Conservation (phyloP, 1,284 basidiomycete genomes). For the Cystobasidium slooffiae region DNA sequence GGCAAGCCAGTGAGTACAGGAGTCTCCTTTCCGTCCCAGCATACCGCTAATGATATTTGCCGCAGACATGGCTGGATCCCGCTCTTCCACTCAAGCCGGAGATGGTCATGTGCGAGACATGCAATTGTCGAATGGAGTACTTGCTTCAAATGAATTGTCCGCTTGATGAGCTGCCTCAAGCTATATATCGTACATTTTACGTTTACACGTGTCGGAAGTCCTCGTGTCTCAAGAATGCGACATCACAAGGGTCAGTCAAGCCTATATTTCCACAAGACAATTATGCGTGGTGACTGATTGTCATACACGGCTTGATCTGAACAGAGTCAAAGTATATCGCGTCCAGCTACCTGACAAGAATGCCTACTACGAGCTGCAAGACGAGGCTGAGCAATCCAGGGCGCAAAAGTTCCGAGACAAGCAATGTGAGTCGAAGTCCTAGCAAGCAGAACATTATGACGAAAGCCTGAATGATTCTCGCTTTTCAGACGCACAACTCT, state of each 20-base stretch:
- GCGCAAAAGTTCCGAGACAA: constrained; percentile 40
- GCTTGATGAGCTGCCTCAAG: constrained; percentile 38
- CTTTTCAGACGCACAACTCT: constrained; percentile 26
- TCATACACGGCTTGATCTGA: not conserved
- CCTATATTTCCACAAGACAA: not conserved
- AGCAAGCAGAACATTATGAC: not conserved
- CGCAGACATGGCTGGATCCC: constrained; percentile 39
- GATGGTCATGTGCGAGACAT: constrained; percentile 16
- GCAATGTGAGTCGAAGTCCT: constrained; percentile 25
- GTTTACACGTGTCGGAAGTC: constrained; percentile 41
- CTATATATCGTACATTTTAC: constrained; percentile 40
- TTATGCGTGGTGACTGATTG: not conserved
- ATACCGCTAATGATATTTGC: too few species aligned
- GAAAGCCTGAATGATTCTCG: not conserved
- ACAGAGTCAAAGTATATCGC: constrained; percentile 30
- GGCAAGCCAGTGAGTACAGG: constrained; percentile 31
- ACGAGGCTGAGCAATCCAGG: constrained; percentile 9
- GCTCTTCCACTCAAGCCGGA: constrained; percentile 32
- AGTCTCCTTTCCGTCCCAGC: too few species aligned
- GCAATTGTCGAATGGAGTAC: constrained; percentile 23
- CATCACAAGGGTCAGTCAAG: constrained; percentile 5
- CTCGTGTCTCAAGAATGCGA: constrained; percentile 19
- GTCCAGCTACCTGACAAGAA: constrained; percentile 23
- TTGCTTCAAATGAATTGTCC: constrained; percentile 40
- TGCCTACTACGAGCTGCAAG: constrained; percentile 34